Conservation (phyloP, 257 asterid genomes). For the Ajuga chamaepitys region DNA sequence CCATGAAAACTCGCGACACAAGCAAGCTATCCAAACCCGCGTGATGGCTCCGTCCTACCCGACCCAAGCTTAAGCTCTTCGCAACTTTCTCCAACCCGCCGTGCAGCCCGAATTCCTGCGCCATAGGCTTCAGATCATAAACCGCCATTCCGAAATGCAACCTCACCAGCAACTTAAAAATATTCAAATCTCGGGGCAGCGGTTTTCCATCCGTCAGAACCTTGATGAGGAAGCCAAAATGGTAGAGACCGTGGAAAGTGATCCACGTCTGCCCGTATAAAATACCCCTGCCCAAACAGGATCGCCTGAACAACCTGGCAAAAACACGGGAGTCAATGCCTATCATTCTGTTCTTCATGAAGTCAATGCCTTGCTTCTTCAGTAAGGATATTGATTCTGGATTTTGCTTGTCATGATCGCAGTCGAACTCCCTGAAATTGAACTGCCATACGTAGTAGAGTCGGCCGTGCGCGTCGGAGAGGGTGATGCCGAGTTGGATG, state of each 20-base stretch:
- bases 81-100: too few species aligned
- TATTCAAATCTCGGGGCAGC: too few species aligned
- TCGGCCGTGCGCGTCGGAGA: background rate
- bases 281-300: too few species aligned
- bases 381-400: slow-evolving; percentile 1
- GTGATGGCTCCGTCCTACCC: too few species aligned
- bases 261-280: background rate
- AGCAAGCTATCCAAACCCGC: too few species aligned
- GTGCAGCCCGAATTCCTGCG: too few species aligned
- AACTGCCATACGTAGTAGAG: background rate
- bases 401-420: background rate
- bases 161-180: too few species aligned
- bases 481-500: background rate
- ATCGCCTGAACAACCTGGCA: background rate
- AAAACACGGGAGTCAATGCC: background rate
- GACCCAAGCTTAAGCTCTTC: too few species aligned
- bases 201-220: background rate
- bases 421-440: background rate
- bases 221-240: background rate
- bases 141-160: too few species aligned
- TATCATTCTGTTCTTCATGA: background rate
- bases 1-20: too few species aligned
- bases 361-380: background rate
- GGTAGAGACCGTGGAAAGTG: background rate
- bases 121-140: too few species aligned